phyloP scores from a whole-genome alignment of 495 filamentous ascomycete species.

The Jackrogersella multiformis region DNA sequence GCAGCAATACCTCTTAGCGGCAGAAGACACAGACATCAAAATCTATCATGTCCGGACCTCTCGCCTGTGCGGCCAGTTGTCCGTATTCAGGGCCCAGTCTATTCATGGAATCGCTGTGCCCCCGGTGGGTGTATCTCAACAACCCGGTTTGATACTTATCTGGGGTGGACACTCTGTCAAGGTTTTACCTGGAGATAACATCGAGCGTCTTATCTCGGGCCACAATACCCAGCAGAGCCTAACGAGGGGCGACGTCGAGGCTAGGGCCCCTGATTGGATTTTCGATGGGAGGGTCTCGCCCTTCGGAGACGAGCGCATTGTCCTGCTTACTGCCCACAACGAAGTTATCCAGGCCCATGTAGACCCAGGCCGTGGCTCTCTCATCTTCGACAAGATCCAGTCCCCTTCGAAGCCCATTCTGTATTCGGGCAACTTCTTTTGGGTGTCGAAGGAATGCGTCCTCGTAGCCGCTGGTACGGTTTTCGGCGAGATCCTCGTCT shows the following conservation, averaged over 20 bases:
- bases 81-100: constrained; percentile 68
- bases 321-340: constrained; percentile 87
- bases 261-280: constrained; percentile 78
- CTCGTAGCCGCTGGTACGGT: constrained; percentile 89
- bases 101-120: constrained; percentile 73
- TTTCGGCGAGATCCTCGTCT: constrained; percentile 91
- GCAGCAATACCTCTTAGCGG: constrained; percentile 66
- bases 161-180: constrained; percentile 65
- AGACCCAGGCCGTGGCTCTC: constrained; percentile 23
- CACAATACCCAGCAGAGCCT: neutral
- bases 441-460: constrained; percentile 64
- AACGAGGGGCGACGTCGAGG: constrained; percentile 28
- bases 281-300: constrained; percentile 72
- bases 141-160: constrained; percentile 52
- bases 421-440: constrained; percentile 80
- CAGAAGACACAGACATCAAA: constrained; percentile 78
- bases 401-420: constrained; percentile 85
- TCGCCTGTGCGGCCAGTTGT: constrained; percentile 49
- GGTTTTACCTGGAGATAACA: constrained; percentile 32
- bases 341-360: constrained; percentile 59
- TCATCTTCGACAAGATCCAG: constrained; percentile 55
- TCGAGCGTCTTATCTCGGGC: constrained; percentile 40
- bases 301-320: constrained; percentile 41
- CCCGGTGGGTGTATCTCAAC: constrained; percentile 22
- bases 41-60: constrained; percentile 59